Evolutionary conservation across 2,329 filamentous ascomycete genomes (phyloP), one percentile per base, ranked within the genome.

Genomic region (Fusarium pseudograminearum): DNA sequence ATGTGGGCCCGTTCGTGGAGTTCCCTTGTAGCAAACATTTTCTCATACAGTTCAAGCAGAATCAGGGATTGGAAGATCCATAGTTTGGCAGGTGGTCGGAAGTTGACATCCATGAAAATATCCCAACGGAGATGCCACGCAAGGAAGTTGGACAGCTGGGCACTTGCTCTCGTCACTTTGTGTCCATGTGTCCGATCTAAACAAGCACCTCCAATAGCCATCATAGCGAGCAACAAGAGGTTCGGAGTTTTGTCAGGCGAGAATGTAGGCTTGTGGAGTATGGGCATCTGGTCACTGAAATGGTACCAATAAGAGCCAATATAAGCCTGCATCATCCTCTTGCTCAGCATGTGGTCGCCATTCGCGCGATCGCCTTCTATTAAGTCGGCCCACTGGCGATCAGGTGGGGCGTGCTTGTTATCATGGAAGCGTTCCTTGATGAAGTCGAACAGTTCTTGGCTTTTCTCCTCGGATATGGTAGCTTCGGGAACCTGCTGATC

Each of bases 71-170:
- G 96, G 81, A 98, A 98, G 1, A 97, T 89, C 95, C 95, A 99
- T 10, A 99, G 82, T 80, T 97, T 97, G 11, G 95, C 95, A 0
- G 96, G 95, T 2, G 96, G 94, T 20, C 93, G 86, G 80, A 97
- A 98, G 79, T 94, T 93, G 16, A 87, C 85, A 76, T 98, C 92
- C 86, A 94, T 96, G 77, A 98, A 98, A 38, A 98, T 92, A 78
- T 97, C 93, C 93, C 94, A 98, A 57, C 96, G 88, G n/a, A 98
- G 82, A 80, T 98, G 93, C 90, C 93, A 96, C 1, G 93, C 94
- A 34, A 98, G 81, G 74, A 98, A 97, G 77, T 94, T 95, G 26
- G 94, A 93, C 24, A 98, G 83, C 70, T 94, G 89, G 2, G 93
- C 90, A n/a, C 92, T 93, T 18, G 89, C 88, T 74, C 91, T 88